Evolutionary conservation across 2,329 filamentous ascomycete species (phyloP).

Genomic region (Periglandula ipomoeae): DNA sequence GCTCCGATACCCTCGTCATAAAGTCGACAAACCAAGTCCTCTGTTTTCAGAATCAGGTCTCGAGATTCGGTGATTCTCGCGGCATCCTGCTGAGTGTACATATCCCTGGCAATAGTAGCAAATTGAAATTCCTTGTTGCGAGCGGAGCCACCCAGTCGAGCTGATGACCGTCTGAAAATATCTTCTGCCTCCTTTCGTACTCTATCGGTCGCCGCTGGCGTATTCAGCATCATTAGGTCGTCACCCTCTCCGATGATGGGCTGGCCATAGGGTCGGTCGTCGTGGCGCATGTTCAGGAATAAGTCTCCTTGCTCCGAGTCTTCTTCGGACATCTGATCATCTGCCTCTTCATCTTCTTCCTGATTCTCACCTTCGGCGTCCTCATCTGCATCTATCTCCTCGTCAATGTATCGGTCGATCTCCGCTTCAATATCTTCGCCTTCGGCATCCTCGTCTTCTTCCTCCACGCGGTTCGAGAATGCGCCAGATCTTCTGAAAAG

Average conservation of each 20-base stretch:
- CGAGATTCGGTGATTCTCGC: slow-evolving; percentile 60
- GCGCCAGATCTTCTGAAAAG: slow-evolving; percentile 22
- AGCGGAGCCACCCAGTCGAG: slow-evolving; percentile 30
- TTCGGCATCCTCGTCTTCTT: slow-evolving; percentile 17
- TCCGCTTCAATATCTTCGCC: slow-evolving; percentile 25
- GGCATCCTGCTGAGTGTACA: slow-evolving; percentile 47
- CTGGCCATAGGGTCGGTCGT: slow-evolving; percentile 29
- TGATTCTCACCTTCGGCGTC: slow-evolving; percentile 26
- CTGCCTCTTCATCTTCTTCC: slow-evolving; percentile 30
- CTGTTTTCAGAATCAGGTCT: slow-evolving; percentile 65
- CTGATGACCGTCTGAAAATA: slow-evolving; percentile 43
- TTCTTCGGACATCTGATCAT: slow-evolving; percentile 29
- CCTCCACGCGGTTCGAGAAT: slow-evolving; percentile 8
- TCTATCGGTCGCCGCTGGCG: slow-evolving; percentile 44
- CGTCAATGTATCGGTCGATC: slow-evolving; percentile 26
- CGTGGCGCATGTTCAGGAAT: slow-evolving; percentile 40
- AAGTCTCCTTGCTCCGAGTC: slow-evolving; percentile 35
- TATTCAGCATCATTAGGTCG: slow-evolving; percentile 46
- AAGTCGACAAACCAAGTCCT: slow-evolving; percentile 57
- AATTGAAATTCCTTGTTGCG: slow-evolving; percentile 54
- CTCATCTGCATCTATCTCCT: slow-evolving; percentile 28
- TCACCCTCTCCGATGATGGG: slow-evolving; percentile 34
- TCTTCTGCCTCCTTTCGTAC: slow-evolving; percentile 46
- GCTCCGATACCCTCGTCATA: slow-evolving; percentile 53
- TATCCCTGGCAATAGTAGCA: slow-evolving; percentile 60